Evolutionary conservation across 495 filamentous ascomycete genomes (phyloP).

Genomic region (Penicillium maclennaniae): DNA sequence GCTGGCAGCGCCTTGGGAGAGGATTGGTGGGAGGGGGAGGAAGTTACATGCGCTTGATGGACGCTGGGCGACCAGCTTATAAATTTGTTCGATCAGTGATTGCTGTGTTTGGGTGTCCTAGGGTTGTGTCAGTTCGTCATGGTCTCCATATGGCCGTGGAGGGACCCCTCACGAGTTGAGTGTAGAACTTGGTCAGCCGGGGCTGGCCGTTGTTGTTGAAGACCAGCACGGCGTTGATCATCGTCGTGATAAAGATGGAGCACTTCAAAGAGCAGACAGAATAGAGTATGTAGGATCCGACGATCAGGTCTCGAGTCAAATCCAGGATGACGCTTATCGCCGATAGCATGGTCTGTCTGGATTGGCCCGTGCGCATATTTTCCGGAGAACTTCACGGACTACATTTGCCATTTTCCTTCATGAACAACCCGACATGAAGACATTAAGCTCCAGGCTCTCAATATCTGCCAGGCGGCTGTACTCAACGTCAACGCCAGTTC

Average conservation of each 20-base stretch:
- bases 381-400: slow-evolving; percentile 15
- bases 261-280: background rate
- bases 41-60: slow-evolving; percentile 92
- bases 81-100: slow-evolving; percentile 93
- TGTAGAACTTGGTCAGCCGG: slow-evolving; percentile 97
- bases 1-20: slow-evolving; percentile 57
- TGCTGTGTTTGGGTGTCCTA: slow-evolving; percentile 95
- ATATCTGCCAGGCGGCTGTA: slow-evolving; percentile 4
- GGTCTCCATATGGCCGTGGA: background rate
- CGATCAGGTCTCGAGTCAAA: background rate
- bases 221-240: slow-evolving; percentile 99
- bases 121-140: background rate
- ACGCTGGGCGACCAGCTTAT: slow-evolving; percentile 89
- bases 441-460: slow-evolving; percentile 5
- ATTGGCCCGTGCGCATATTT: slow-evolving; percentile 17
- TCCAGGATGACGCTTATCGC: slow-evolving; percentile 12
- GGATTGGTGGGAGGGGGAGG: slow-evolving; percentile 73
- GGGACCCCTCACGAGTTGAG: slow-evolving; percentile 69
- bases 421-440: slow-evolving; percentile 1
- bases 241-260: slow-evolving; percentile 30
- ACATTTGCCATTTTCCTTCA: background rate
- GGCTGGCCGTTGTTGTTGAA: slow-evolving; percentile 98
- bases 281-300: background rate
- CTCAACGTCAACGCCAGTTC: slow-evolving; percentile 1
- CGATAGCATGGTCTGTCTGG: background rate